Evolutionary conservation across 306 rosid species (phyloP), one percentile per base, ranked within the genome.

Genomic region (Casuarina cunninghamiana): DNA sequence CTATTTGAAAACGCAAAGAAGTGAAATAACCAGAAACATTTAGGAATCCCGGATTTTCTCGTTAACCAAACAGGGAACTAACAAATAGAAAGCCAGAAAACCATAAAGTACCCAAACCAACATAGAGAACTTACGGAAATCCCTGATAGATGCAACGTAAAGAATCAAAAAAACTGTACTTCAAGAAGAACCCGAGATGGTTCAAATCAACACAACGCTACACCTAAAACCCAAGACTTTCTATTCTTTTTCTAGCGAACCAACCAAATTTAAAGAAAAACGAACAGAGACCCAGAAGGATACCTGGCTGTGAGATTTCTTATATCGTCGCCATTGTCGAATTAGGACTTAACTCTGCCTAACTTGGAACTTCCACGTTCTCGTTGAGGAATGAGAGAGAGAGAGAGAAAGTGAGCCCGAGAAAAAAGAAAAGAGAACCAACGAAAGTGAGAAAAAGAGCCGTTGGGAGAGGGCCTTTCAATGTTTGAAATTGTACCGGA

Each of bases 251-350:
- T 65, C 57, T 37, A 6, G 1, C 51, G 17, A 41, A 49, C 60
- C 63, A 82, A 75, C 78, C 75, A 79, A 72, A n/a, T 53, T 58
- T 45, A 3, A 38, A 65, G 58, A 45, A 51, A 75, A 55, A 26
- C 0, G 8, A 71, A 62, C 72, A 61, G 78, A 77, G 73, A 72
- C 79, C 50, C 42, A 83, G 77, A 80, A 83, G 85, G 39, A 53
- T 77, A 89, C 94, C 89, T 82, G 86, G 75, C 75, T 37, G 42
- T 43, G 48, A 53, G 80, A 21, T 71, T 26, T 26, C 32, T 26
- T 50, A 81, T 2, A 72, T 72, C 79, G 45, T 73, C 81, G 48
- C 32, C 87, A 74, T 84, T 43, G 32, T 61, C 32, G 32, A 26
- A 16, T 53, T 66, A 57, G 21, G 76, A 48, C 8, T 72, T 11